Conservation (phyloP, 2,329 filamentous ascomycete genomes). For the Paraconiothyrium brasiliense region DNA sequence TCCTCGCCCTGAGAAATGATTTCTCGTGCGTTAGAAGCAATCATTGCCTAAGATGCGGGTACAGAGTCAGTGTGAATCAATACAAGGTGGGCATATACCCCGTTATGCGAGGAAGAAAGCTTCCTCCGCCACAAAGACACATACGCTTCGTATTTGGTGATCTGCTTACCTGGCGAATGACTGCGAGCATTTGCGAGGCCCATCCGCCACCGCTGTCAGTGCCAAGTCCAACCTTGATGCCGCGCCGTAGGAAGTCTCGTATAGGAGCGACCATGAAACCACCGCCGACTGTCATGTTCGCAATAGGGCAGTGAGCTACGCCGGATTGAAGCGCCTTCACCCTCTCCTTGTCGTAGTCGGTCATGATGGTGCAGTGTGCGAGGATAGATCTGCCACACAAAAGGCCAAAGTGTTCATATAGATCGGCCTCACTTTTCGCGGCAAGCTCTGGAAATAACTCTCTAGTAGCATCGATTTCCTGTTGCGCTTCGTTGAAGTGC, state of each 20-base stretch:
- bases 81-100: too few relatives aligned
- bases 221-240: slow-evolving; percentile 72
- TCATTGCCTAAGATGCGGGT: slow-evolving; percentile 45
- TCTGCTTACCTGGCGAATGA: slow-evolving; percentile 58
- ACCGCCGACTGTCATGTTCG: slow-evolving; percentile 62
- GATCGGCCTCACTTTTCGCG: slow-evolving; percentile 62
- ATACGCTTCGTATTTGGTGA: too few relatives aligned
- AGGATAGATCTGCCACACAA: slow-evolving; percentile 67
- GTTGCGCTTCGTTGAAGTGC: slow-evolving; percentile 72
- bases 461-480: slow-evolving; percentile 66
- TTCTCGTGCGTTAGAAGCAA: slow-evolving; percentile 55
- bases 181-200: slow-evolving; percentile 67
- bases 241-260: slow-evolving; percentile 64
- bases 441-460: slow-evolving; percentile 65
- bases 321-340: slow-evolving; percentile 63
- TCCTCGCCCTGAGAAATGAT: slow-evolving; percentile 50
- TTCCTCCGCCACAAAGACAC: too few relatives aligned
- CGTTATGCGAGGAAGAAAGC: too few relatives aligned
- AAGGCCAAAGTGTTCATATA: slow-evolving; percentile 66
- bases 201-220: slow-evolving; percentile 73
- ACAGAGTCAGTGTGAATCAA: too few relatives aligned
- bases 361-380: slow-evolving; percentile 72
- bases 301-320: slow-evolving; percentile 70
- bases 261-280: slow-evolving; percentile 71
- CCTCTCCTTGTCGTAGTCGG: slow-evolving; percentile 62